Evolutionary conservation across 805 yeast species (phyloP).

Genomic region (Wickerhamiella sergipiensis): DNA sequence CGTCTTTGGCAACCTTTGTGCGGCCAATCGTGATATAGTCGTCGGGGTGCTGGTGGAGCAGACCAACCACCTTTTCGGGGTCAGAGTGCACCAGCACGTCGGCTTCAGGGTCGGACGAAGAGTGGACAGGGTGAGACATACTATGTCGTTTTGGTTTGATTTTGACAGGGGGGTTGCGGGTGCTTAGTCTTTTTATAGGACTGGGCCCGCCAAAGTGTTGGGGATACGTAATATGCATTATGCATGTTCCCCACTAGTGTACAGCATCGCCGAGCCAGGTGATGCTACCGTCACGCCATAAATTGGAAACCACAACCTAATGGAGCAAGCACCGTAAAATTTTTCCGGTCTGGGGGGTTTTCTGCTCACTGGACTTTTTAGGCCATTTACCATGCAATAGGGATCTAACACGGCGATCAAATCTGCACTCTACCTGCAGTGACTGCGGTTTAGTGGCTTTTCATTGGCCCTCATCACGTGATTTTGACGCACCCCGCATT

Average conservation of each 20-base stretch:
- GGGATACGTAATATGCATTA: neutral
- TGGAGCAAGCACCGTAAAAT: neutral
- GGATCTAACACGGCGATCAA: neutral
- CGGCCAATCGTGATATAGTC: slow-evolving; percentile 1
- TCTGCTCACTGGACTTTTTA: neutral
- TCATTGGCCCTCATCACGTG: neutral
- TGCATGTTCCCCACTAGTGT: neutral
- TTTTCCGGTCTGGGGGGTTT: neutral
- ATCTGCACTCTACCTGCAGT: neutral
- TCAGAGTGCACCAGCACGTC: neutral
- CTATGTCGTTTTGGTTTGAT: no score
- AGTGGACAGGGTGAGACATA: neutral
- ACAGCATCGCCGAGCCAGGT: neutral
- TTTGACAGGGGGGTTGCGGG: neutral
- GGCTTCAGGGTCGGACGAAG: neutral
- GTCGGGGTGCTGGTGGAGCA: neutral
- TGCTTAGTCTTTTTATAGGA: neutral
- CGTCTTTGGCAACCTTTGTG: slow-evolving; percentile 8
- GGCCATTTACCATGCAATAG: neutral
- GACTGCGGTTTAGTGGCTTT: neutral
- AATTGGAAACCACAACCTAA: neutral
- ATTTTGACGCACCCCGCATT: neutral
- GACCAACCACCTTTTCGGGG: neutral
- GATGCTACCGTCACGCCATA: neutral
- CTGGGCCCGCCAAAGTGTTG: neutral